Percentiles rank a stretch among this genome's conserved stretches.
Conservation (phyloP, 2,329 filamentous ascomycete species). For the Colletotrichum truncatum region DNA sequence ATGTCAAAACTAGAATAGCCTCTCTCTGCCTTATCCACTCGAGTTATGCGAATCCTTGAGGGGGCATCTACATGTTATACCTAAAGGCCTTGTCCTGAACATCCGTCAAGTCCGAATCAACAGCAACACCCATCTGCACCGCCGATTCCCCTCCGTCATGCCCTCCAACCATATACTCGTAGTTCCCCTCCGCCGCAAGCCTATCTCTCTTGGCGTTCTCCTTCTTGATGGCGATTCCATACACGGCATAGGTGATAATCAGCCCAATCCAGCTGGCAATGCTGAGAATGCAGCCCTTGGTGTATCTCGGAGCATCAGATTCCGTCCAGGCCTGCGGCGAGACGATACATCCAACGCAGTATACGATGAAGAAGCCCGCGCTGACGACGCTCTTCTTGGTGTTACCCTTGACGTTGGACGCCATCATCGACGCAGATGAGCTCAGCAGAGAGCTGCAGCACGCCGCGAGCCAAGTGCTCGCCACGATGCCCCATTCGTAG, state of each 20-base stretch:
- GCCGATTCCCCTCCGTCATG: neutral
- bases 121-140: slow-evolving; percentile 17
- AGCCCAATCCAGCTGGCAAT: slow-evolving; percentile 32
- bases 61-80: slow-evolving; percentile 33
- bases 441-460: slow-evolving; percentile 31
- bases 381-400: slow-evolving; percentile 39
- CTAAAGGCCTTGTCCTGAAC: slow-evolving; percentile 35
- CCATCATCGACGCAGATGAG: slow-evolving; percentile 34
- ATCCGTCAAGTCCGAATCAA: slow-evolving; percentile 36
- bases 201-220: slow-evolving; percentile 10
- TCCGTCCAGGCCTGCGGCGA: slow-evolving; percentile 35
- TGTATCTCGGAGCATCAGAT: slow-evolving; percentile 34
- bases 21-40: too few species aligned
- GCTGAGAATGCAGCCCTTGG: slow-evolving; percentile 32
- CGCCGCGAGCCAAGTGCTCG: slow-evolving; percentile 36
- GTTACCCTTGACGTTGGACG: slow-evolving; percentile 40
- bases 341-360: slow-evolving; percentile 37
- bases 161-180: slow-evolving; percentile 10
- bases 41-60: neutral
- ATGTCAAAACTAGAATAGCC: too few species aligned
- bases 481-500: slow-evolving; percentile 35
- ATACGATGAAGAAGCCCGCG: slow-evolving; percentile 37
- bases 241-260: slow-evolving; percentile 11
- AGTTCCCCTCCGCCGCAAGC: neutral
- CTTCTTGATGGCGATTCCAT: neutral